phyloP scores from a whole-genome alignment of 176 grass and related monocot species.

The Cymbopogon citratus region DNA sequence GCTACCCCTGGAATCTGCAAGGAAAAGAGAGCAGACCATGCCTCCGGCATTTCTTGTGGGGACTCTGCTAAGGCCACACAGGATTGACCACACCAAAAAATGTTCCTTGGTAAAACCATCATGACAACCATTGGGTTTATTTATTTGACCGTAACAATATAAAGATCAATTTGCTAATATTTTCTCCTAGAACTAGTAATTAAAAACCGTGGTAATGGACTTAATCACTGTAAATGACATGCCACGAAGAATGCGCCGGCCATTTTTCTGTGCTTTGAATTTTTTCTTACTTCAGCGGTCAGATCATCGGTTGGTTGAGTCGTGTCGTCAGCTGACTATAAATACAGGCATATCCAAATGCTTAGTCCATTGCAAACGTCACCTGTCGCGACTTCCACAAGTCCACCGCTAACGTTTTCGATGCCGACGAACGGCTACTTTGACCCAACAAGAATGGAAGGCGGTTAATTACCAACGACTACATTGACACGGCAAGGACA shows the following conservation, averaged over 20 bases:
- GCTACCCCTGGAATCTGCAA: no score
- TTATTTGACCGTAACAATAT: no score
- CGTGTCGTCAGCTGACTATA: neutral
- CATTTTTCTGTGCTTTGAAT: neutral
- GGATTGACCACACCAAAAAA: fast-evolving
- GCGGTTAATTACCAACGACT: no score
- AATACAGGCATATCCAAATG: neutral
- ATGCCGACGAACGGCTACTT: neutral
- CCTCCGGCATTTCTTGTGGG: no score
- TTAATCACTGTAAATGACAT: fast-evolving
- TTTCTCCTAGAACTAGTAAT: neutral
- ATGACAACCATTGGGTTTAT: no score
- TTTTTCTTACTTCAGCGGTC: neutral
- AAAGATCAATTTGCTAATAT: neutral
- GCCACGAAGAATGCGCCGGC: neutral
- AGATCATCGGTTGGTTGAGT: neutral
- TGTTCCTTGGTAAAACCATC: fast-evolving
- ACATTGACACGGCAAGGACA: no score
- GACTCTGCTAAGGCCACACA: slow-evolving; percentile 2
- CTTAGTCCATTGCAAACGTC: fast-evolving
- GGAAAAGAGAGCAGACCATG: no score
- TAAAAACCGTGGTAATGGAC: neutral
- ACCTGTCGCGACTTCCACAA: neutral
- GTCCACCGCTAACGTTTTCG: fast-evolving
- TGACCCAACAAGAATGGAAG: fast-evolving